Evolutionary conservation across 108 stramenopile species (phyloP).

Genomic region (Craspedostauros australis): DNA sequence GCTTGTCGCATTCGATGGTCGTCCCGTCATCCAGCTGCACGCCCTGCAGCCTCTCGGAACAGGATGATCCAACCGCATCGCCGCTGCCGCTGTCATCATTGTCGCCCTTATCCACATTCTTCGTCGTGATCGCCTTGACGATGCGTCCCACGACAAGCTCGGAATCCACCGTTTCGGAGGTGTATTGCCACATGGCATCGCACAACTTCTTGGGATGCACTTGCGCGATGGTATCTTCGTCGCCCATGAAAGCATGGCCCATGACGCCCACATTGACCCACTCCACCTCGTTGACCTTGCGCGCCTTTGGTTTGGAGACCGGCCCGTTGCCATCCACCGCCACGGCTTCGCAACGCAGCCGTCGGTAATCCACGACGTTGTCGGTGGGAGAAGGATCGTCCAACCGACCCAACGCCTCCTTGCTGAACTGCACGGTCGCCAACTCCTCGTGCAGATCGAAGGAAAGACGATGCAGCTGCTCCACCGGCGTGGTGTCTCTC

Average conservation of each 20-base stretch:
- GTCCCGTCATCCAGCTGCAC: slow-evolving; percentile 43
- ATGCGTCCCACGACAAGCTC: slow-evolving; percentile 33
- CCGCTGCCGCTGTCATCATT: background rate
- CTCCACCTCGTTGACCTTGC: slow-evolving; percentile 35
- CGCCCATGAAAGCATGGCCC: slow-evolving; percentile 25
- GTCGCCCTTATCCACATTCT: slow-evolving; percentile 3
- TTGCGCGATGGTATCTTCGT: slow-evolving; percentile 59
- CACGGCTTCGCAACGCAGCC: slow-evolving; percentile 46
- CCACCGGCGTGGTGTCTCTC: slow-evolving; percentile 44
- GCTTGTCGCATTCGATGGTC: slow-evolving; percentile 36
- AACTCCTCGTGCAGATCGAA: slow-evolving; percentile 68
- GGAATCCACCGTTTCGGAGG: slow-evolving; percentile 26
- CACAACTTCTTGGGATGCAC: slow-evolving; percentile 54
- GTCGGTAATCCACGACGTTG: slow-evolving; percentile 38
- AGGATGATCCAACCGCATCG: background rate
- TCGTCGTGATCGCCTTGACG: slow-evolving; percentile 11
- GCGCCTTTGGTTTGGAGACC: slow-evolving; percentile 22
- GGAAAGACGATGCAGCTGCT: slow-evolving; percentile 39
- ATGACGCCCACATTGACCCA: slow-evolving; percentile 42
- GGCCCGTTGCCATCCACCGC: slow-evolving; percentile 10
- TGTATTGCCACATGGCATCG: slow-evolving; percentile 35
- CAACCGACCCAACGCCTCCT: too few relatives aligned
- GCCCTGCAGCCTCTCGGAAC: slow-evolving; percentile 10
- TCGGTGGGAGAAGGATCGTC: slow-evolving; percentile 37
- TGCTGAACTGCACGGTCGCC: too few relatives aligned